Base-by-base conservation (phyloP, 495 filamentous ascomycete species). In the Xylaria scruposa region DNA sequence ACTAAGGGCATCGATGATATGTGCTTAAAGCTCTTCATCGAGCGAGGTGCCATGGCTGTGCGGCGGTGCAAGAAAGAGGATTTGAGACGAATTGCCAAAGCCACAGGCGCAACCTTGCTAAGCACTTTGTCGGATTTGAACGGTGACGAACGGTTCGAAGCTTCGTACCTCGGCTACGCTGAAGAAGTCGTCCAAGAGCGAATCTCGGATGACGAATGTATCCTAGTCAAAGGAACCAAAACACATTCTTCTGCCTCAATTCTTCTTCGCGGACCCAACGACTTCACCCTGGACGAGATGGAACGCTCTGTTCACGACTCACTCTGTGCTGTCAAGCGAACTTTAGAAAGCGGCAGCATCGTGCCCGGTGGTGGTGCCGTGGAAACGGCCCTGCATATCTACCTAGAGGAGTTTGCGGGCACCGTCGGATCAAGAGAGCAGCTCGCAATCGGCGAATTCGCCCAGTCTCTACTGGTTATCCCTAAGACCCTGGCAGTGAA, bases 61-160 rank as follows among this genome's bases (percentile, higher is more conserved):
- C 90, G 96, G 59, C 88, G 96, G 74, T 98, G 95, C 83, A 99
- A 99, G 87, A 99, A 99, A 88, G 96, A 99, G 83, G 96, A 99
- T 76, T 88, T 99, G 65, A 88, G 96, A 76, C 90, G 96, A 67
- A 98, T 99, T 80, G 95, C 97, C 38, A 97, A 93, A 85, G 96
- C 96, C 15, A 97, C 95, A 8, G 96, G 96, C 58, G 97, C 97
- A 17, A 97, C 94, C 24, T 88, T 99, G 36, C 86, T 99, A 74
- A 93, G 91, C 87, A 91, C 94, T 6, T 88, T 99, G 24, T 97
- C 96, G 13, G 97, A 99, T 79, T 84, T 99, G 69, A 98, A 98
- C 78, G 96, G 96, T 64, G 97, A 99, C 81, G 96, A 99, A 86
- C 93, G 92, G 78, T 99, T 98, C 78, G 97, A 98, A 73, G 82